Evolutionary conservation across 2,329 filamentous ascomycete species (phyloP), one percentile per base, ranked within the genome.

Genomic region (Diaporthe caulivora): DNA sequence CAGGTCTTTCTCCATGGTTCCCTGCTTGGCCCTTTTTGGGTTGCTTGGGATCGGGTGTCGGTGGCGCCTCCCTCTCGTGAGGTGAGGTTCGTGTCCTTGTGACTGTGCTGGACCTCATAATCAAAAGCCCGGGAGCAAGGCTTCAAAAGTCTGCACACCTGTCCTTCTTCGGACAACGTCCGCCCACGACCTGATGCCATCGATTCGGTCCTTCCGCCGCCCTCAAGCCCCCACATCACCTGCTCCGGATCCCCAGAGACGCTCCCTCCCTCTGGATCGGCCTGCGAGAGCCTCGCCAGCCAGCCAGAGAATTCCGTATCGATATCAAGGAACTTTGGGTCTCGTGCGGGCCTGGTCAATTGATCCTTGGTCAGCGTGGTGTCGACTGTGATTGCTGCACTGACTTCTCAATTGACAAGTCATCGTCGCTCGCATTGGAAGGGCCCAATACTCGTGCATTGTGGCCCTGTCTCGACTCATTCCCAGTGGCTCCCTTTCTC

Each of bases 161-260:
- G 62, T 65, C 44, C 42, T 40, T 26, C 26, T 24, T 74, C 72
- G 69, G 72, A 13, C 70, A 70, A 68, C 60, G 42, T 60, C 62
- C 69, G 54, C 51, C 47, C 60, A 58, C 49, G 54, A 58, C 24
- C 53, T 74, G 51, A 72, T 57, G 58, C 53, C 72, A 68, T 68
- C 58, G 26, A 74, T 72, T 74, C 72, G 72, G 72, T 67, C 72
- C 72, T 54, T 74, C 67, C 24, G 51, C 26, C 40, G 37, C n/a
- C 58, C 58, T 64, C 26, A 31, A 31, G 37, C 40, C 72, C 72
- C 72, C 69, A 70, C 69, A 37, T 69, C 51, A 51, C 42, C 65
- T 44, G 18, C 8, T 55, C 57, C 60, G 31, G 31, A 68, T 64
- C 69, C 65, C 69, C 69, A 65, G 69, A 69, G 47, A 62, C 72